Base-by-base conservation (phyloP, 208 protist genomes). In the Vickermania spadyakhi region DNA sequence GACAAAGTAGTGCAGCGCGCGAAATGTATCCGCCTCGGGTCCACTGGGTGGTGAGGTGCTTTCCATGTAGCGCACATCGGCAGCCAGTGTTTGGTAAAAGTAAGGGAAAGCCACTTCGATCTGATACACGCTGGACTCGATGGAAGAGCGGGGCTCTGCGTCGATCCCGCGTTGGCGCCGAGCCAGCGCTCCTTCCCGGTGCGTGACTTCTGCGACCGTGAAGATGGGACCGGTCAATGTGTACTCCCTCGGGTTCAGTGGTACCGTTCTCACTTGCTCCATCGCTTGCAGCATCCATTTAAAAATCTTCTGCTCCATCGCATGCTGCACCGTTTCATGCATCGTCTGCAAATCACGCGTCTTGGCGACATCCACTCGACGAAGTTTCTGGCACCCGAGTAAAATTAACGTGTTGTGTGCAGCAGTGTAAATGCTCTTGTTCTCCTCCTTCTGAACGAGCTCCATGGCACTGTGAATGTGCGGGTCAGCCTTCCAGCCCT, bases 31-130 rank as follows among this genome's bases (percentile, higher is more conserved):
- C 11, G 25, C 11, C 7, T 55, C 51, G n/a, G 13, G 7, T 23
- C 5, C 26, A 18, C 25, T 22, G 51, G 25, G 25, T 7, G 21
- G 13, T 7, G 13, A 29, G 61, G 72, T 56, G 62, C 71, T 52
- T 28, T 90, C 78, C 25, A 94, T 70, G 62, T 78, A 83, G 51
- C 79, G 77, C 30, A 94, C 59, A 64, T 94, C 88, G 28, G 77
- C 63, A 2, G 75, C 73, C 3, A 81, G 55, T 36, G 61, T 71
- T 2, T 64, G 54, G 25, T 75, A 29, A 27, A 56, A 56, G 62
- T 65, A 78, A 3, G 81, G 81, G 28, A 84, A 88, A 50, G 55
- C 53, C 3, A 88, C 81, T 14, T 79, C 74, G 2, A 84, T 54
- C 49, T 73, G 21, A 7, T 28, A 55, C 51, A 28, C 11, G 51